Conservation (phyloP, 805 yeast genomes). For the Candida tallmaniae region DNA sequence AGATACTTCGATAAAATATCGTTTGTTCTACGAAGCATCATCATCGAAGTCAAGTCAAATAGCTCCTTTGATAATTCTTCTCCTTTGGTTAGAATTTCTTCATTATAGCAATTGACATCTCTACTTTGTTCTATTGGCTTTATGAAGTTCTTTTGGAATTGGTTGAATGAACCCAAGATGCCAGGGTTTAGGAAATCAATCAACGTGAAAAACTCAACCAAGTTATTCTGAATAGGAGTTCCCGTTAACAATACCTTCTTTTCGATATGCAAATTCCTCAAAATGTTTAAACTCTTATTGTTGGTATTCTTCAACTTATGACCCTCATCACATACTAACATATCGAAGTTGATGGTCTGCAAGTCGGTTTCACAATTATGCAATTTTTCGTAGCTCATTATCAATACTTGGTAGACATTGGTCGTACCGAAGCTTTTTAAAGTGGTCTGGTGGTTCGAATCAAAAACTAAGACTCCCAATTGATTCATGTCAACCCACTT, state of each 20-base stretch:
- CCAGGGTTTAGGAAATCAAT: conserved; percentile 85
- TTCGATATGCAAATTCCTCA: conserved; percentile 49
- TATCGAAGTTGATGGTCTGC: conserved; percentile 47
- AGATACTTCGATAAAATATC: conserved; percentile 51
- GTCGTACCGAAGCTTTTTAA: conserved; percentile 60
- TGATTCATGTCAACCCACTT: conserved; percentile 78
- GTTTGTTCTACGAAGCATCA: conserved; percentile 71
- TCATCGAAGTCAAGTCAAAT: conserved; percentile 56
- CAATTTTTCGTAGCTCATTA: conserved; percentile 85
- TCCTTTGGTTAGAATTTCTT: conserved; percentile 50
- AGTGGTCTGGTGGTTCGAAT: conserved; percentile 51
- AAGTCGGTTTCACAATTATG: conserved; percentile 50
- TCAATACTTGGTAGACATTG: conserved; percentile 73
- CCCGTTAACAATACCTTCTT: conserved; percentile 73
- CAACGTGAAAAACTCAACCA: conserved; percentile 75
- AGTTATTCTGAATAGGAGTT: conserved; percentile 91
- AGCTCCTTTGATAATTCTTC: conserved; percentile 59
- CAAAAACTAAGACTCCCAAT: conserved; percentile 62
- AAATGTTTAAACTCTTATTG: conserved; percentile 65
- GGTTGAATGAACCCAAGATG: conserved; percentile 56
- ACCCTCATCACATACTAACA: conserved; percentile 92
- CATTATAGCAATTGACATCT: conserved; percentile 52
- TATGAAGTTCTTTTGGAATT: conserved; percentile 58
- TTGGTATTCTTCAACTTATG: conserved; percentile 77
- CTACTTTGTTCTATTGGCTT: conserved; percentile 71